Conservation (phyloP, 2,329 filamentous ascomycete species). For the Colletotrichum viniferum region DNA sequence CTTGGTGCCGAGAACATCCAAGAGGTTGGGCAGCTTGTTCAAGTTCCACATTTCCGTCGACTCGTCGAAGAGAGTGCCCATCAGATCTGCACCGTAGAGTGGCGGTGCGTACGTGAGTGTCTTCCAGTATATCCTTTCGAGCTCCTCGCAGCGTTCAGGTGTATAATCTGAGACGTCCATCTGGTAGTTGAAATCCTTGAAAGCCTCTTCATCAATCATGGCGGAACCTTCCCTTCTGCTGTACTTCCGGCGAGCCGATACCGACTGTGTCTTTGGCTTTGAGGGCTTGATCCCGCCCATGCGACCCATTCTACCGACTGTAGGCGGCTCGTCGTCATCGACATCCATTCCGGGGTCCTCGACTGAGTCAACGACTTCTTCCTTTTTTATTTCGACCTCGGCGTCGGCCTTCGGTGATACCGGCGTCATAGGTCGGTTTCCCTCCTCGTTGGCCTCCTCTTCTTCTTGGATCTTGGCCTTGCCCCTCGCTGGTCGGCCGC, state of each 20-base stretch:
- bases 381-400: constrained; percentile 30
- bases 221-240: constrained; percentile 80
- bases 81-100: constrained; percentile 95
- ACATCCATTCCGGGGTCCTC: constrained; percentile 46
- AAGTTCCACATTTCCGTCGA: constrained; percentile 88
- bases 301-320: constrained; percentile 39
- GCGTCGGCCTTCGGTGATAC: constrained; percentile 36
- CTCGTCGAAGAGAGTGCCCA: constrained; percentile 92
- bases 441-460: constrained; percentile 35
- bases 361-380: constrained; percentile 50
- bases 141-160: constrained; percentile 87
- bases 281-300: constrained; percentile 55
- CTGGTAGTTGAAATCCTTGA: constrained; percentile 88
- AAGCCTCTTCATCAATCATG: constrained; percentile 86
- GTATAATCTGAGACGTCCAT: constrained; percentile 90
- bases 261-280: constrained; percentile 72
- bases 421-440: constrained; percentile 17
- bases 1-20: constrained; percentile 93
- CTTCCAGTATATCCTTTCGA: constrained; percentile 97
- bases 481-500: constrained; percentile 41
- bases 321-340: constrained; percentile 44
- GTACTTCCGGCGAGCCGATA: constrained; percentile 86
- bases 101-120: constrained; percentile 93
- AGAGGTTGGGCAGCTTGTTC: constrained; percentile 88
- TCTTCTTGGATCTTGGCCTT: constrained; percentile 40